Conservation (phyloP, 306 rosid species). For the Vigna reflexopilosa region DNA sequence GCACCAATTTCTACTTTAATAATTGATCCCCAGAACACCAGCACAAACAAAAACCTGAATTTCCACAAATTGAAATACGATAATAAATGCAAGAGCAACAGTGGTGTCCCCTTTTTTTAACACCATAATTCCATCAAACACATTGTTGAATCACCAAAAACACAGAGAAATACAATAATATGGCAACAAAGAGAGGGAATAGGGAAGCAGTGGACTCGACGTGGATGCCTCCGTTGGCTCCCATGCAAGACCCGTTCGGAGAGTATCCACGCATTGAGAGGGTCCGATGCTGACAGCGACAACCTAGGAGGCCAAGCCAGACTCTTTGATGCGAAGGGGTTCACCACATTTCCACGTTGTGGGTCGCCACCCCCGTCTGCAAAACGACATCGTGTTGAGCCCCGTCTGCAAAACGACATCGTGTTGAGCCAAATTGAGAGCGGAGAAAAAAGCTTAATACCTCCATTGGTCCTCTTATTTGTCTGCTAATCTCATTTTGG, state of each 20-base stretch:
- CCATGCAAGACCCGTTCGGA: constrained; percentile 94
- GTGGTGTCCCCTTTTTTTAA: too few species aligned
- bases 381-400: too few species aligned
- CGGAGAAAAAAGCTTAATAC: neutral
- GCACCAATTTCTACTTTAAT: too few species aligned
- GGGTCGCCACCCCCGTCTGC: constrained; percentile 73
- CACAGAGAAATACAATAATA: too few species aligned
- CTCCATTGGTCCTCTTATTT: too few species aligned
- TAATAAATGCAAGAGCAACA: too few species aligned
- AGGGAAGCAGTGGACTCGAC: constrained; percentile 62
- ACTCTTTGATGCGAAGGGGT: constrained; percentile 81
- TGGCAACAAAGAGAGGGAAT: constrained; percentile 28
- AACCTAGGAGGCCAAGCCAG: constrained; percentile 83
- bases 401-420: constrained; percentile 50
- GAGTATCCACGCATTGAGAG: constrained; percentile 72
- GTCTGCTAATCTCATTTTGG: too few species aligned
- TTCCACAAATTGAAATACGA: neutral
- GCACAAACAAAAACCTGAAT: constrained; percentile 25
- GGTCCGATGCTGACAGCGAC: constrained; percentile 86
- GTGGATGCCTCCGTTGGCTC: constrained; percentile 91
- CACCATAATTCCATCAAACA: too few species aligned
- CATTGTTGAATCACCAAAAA: too few species aligned
- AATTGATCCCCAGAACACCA: too few species aligned
- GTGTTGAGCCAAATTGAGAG: constrained; percentile 17
- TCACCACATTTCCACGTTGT: constrained; percentile 97